These are phyloP conservation scores for Iberis amara DNA, from an alignment of 441 rosid species.

Conservation along the genomic window DNA sequence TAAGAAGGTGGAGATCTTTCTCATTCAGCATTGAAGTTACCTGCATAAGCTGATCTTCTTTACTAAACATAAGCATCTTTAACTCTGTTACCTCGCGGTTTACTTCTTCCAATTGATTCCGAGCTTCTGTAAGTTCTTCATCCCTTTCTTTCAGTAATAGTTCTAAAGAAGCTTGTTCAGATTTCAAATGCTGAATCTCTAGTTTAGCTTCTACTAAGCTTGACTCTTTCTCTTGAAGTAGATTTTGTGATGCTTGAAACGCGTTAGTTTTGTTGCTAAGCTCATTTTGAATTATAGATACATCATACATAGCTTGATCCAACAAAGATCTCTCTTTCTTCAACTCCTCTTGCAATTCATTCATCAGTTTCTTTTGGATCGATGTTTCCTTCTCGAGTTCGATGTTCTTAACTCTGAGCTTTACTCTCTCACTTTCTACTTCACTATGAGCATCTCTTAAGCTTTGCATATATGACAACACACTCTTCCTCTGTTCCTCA, in stretches of 20 bases:
- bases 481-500: conserved; percentile 59
- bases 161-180: conserved; percentile 62
- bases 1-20: conserved; percentile 56
- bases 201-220: conserved; percentile 77
- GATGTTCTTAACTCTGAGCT: conserved; percentile 58
- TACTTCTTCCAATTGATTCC: conserved; percentile 51
- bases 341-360: conserved; percentile 48
- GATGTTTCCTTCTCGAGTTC: conserved; percentile 55
- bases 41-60: conserved; percentile 55
- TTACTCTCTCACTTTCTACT: conserved; percentile 65
- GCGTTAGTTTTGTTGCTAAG: conserved; percentile 43
- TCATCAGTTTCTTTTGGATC: conserved; percentile 44
- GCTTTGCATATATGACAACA: conserved; percentile 53
- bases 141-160: conserved; percentile 60
- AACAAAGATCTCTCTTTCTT: conserved; percentile 46
- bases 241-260: conserved; percentile 43
- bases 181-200: conserved; percentile 70
- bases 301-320: conserved; percentile 48
- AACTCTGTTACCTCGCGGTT: conserved; percentile 52
- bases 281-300: conserved; percentile 41
- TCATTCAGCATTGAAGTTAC: conserved; percentile 54
- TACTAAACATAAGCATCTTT: conserved; percentile 48
- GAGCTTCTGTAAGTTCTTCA: conserved; percentile 48
- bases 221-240: conserved; percentile 55
- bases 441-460: conserved; percentile 64